Evolutionary conservation across 1,284 basidiomycete genomes (phyloP).

Genomic region (Marasmius tenuissimus): DNA sequence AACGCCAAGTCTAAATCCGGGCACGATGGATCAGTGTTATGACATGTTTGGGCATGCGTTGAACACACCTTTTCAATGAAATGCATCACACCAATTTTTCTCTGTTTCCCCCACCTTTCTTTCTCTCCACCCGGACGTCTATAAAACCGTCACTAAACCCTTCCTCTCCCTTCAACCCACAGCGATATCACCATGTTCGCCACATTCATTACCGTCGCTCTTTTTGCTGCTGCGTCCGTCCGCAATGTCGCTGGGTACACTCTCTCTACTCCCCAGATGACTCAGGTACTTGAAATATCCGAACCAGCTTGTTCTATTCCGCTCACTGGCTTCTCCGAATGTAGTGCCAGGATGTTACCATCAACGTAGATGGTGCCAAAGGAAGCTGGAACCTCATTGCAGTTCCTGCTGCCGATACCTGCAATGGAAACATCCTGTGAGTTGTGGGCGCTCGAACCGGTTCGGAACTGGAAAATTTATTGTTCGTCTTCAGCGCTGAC

Average conservation of each 20-base stretch:
- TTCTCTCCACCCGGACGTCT: slow-evolving; percentile 23
- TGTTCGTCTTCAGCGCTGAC: slow-evolving; percentile 40
- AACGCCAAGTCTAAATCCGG: not conserved
- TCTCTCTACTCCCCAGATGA: slow-evolving; percentile 49
- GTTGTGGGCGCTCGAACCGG: slow-evolving; percentile 23
- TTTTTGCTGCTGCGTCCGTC: slow-evolving; percentile 60
- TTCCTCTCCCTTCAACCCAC: slow-evolving; percentile 23
- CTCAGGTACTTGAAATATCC: slow-evolving; percentile 43
- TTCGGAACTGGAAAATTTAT: slow-evolving; percentile 8
- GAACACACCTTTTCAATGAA: not conserved
- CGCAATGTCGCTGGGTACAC: slow-evolving; percentile 54
- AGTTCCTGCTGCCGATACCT: slow-evolving; percentile 51
- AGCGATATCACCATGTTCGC: slow-evolving; percentile 58
- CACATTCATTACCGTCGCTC: slow-evolving; percentile 71
- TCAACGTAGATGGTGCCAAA: slow-evolving; percentile 54
- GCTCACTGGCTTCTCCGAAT: slow-evolving; percentile 4
- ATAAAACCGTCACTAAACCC: slow-evolving; percentile 25
- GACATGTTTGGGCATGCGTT: slow-evolving; percentile 4
- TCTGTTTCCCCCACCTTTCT: slow-evolving; percentile 6
- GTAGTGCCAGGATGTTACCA: slow-evolving; percentile 53
- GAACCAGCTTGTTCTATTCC: not conserved
- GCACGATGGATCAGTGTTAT: not conserved
- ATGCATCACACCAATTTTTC: not conserved
- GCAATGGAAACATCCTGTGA: slow-evolving; percentile 55
- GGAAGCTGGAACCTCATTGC: slow-evolving; percentile 62